These are phyloP conservation scores for Penicillium digitatum DNA, from an alignment of 2,329 filamentous ascomycete species.

Conservation along the genomic window DNA sequence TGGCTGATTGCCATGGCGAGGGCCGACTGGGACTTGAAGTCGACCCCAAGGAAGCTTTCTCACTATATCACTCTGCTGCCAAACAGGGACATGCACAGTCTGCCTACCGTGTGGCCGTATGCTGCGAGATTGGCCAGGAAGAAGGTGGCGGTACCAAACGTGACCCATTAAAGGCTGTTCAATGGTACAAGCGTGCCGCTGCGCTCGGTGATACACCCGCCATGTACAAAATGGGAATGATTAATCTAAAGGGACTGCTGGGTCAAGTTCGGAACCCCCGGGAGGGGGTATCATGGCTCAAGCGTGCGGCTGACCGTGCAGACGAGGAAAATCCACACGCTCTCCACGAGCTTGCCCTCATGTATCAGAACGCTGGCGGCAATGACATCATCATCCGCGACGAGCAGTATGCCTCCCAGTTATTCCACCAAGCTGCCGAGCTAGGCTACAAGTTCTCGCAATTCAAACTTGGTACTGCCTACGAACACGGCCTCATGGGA, in stretches of 20 bases:
- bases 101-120: constrained; percentile 92
- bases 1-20: constrained; percentile 84
- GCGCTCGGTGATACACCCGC: constrained; percentile 84
- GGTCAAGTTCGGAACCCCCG: constrained; percentile 76
- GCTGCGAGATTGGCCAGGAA: constrained; percentile 92
- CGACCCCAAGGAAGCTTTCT: constrained; percentile 89
- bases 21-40: constrained; percentile 73
- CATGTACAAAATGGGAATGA: constrained; percentile 99
- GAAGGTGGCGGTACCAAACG: constrained; percentile 89
- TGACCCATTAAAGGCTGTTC: constrained; percentile 88
- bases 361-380: constrained; percentile 54
- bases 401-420: constrained; percentile 70
- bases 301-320: constrained; percentile 82
- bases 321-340: constrained; percentile 91
- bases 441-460: constrained; percentile 95
- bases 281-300: constrained; percentile 88
- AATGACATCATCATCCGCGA: constrained; percentile 76
- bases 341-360: constrained; percentile 73
- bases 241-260: constrained; percentile 86
- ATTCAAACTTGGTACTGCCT: constrained; percentile 80
- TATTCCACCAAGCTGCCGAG: constrained; percentile 81
- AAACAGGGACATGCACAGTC: constrained; percentile 82
- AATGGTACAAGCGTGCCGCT: constrained; percentile 95
- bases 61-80: constrained; percentile 86
- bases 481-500: constrained; percentile 82